Evolutionary conservation across 768 basidiomycete genomes (phyloP).

Genomic region (Clathrus columnatus): DNA sequence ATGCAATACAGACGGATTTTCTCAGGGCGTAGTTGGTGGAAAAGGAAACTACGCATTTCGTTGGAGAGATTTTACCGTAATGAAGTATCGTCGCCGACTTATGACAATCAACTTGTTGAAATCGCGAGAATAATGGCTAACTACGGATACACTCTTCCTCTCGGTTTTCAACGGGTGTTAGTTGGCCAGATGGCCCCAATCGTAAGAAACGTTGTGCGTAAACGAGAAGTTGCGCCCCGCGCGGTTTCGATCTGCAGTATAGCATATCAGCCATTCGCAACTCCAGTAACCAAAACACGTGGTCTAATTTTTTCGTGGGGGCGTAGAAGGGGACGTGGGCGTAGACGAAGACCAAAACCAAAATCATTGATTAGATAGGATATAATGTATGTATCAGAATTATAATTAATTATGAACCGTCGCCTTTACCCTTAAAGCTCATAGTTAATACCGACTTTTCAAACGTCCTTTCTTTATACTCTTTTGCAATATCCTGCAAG

Average conservation of each 20-base stretch:
- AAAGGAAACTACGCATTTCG: neutral
- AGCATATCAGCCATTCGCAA: neutral
- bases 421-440: neutral
- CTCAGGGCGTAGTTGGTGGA: neutral
- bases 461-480: conserved; percentile 36
- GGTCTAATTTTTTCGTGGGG: neutral
- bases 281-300: neutral
- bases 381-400: neutral
- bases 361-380: neutral
- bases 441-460: neutral
- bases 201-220: neutral
- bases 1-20: conserved; percentile 4
- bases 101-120: conserved; percentile 5
- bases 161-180: conserved; percentile 2
- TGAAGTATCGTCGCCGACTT: neutral
- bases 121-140: conserved; percentile 6
- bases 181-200: neutral
- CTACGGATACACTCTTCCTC: conserved; percentile 8
- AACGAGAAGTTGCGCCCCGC: neutral
- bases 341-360: neutral
- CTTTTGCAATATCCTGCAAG: conserved; percentile 42
- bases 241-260: neutral
- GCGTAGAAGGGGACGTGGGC: neutral
- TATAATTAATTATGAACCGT: neutral
- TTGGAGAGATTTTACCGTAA: neutral